Base-by-base conservation (phyloP, 1,139 yeast species). In the Taphrina populina region DNA sequence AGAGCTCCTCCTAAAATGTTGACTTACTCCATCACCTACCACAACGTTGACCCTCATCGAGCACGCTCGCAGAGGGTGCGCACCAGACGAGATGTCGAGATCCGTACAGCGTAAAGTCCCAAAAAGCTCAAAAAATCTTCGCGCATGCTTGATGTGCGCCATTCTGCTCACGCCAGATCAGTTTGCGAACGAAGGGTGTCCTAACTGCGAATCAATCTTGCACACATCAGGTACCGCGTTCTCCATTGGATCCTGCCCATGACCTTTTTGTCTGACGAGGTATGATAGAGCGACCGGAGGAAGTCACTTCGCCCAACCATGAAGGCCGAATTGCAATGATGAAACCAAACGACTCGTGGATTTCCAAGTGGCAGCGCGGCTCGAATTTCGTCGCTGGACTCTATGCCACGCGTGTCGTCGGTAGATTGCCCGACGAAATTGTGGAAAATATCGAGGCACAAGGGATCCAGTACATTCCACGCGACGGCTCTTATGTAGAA, bases 111-210 rank as follows among this genome's bases (percentile, higher is more conserved):
- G 45, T 17, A 35, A 29, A 10, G 23, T 56, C 1, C 54, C 59
- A 11, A 44, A 30, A 32, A 34, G 46, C 39, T 34, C 36, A 6
- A 44, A 45, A 20, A 40, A 44, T 15, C 58, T 56, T 19, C 80
- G 98, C 76, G 98, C 98, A 21, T 92, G 98, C 69, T 87, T 92
- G 96, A 78, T 92, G 60, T 92, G 98, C 71, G 98, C 96, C 6
- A 78, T 90, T 59, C 86, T 92, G 60, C 95, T 57, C 23, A 51
- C 59, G 2, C 36, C 49, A 4, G 87, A 66, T 80, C 92, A 8
- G 77, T 81, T 69, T 75, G 76, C 63, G 79, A 75, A 64, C 35
- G 78, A 66, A 33, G 41, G 41, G 1, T 20, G 99, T 70, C 98
- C 98, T n/a, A 92, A 92, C 73, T 92, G 98, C 72, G 97, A 88